Evolutionary conservation across 306 rosid species (phyloP).

Genomic region (Sphenostylis stenocarpa): DNA sequence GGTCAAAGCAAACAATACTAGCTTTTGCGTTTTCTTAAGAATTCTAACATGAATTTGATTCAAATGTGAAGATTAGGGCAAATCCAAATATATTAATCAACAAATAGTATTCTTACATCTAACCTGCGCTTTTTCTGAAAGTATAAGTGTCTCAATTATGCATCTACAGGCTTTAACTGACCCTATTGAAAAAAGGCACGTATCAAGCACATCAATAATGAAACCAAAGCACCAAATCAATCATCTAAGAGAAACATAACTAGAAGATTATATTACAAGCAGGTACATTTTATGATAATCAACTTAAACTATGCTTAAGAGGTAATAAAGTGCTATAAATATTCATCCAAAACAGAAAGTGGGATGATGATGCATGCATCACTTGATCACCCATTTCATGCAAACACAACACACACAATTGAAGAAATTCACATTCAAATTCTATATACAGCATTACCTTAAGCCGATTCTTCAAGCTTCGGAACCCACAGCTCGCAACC

Average conservation of each 20-base stretch:
- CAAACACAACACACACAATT: slow-evolving; percentile 23
- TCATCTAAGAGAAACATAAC: not conserved
- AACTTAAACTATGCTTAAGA: not conserved
- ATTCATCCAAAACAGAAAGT: not conserved
- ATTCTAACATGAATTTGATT: not conserved
- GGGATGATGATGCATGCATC: not conserved
- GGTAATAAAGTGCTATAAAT: not conserved
- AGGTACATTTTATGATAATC: not conserved
- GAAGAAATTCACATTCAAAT: not conserved
- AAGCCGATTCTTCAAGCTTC: not conserved
- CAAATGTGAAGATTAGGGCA: not conserved
- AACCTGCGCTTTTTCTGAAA: not conserved
- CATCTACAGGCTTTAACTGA: not conserved
- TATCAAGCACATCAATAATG: not conserved
- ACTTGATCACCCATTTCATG: not conserved
- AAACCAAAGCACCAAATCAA: not conserved
- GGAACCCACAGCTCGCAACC: slow-evolving; percentile 21
- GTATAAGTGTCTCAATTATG: not conserved
- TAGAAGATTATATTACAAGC: not conserved
- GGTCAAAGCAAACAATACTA: too few relatives aligned
- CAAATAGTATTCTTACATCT: not conserved
- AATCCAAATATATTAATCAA: not conserved
- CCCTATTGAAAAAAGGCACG: not conserved
- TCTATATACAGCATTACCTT: slow-evolving; percentile 21
- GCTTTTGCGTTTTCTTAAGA: not conserved